A percentile compares a stretch with the other conserved stretches of the same genome.
Evolutionary conservation across 2,329 filamentous ascomycete genomes (phyloP).

Genomic region (Nemania sp.): DNA sequence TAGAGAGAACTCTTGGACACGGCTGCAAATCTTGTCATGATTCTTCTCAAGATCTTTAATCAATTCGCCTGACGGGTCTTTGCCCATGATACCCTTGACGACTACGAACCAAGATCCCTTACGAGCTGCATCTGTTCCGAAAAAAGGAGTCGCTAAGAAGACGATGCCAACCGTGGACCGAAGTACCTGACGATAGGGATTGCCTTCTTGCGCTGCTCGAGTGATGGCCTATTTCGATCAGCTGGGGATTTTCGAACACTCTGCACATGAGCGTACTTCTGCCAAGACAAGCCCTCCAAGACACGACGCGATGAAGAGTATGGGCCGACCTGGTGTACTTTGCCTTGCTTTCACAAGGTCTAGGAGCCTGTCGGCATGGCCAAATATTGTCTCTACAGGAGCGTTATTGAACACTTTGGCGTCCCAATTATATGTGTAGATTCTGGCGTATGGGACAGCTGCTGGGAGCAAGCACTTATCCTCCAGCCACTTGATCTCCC

Average conservation of each 20-base stretch:
- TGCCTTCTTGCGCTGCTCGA: conserved; percentile 27
- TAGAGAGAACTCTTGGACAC: neutral
- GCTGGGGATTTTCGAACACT: neutral
- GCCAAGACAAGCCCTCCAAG: conserved; percentile 29
- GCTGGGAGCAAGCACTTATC: conserved; percentile 28
- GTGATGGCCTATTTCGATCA: conserved; percentile 23
- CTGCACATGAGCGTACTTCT: conserved; percentile 1
- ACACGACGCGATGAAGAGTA: conserved; percentile 32
- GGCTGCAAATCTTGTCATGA: neutral
- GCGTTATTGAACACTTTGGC: conserved; percentile 25
- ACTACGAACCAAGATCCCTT: conserved; percentile 23
- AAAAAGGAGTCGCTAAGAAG: conserved; percentile 32
- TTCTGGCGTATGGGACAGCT: conserved; percentile 22
- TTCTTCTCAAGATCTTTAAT: neutral
- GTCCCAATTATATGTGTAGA: conserved; percentile 32
- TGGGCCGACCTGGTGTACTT: conserved; percentile 17
- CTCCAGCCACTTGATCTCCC: conserved; percentile 27
- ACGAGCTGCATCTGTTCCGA: conserved; percentile 25
- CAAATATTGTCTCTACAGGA: conserved; percentile 25
- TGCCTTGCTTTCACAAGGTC: conserved; percentile 18
- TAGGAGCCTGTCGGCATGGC: conserved; percentile 28
- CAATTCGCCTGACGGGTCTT: neutral
- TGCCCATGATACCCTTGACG: neutral
- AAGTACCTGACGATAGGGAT: conserved; percentile 26
- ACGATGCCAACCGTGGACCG: conserved; percentile 26